A percentile compares a stretch with the other conserved stretches of the same genome.
phyloP scores from a whole-genome alignment of 192 early-diverging fungal genomes.

The Linnemannia hyalina region DNA sequence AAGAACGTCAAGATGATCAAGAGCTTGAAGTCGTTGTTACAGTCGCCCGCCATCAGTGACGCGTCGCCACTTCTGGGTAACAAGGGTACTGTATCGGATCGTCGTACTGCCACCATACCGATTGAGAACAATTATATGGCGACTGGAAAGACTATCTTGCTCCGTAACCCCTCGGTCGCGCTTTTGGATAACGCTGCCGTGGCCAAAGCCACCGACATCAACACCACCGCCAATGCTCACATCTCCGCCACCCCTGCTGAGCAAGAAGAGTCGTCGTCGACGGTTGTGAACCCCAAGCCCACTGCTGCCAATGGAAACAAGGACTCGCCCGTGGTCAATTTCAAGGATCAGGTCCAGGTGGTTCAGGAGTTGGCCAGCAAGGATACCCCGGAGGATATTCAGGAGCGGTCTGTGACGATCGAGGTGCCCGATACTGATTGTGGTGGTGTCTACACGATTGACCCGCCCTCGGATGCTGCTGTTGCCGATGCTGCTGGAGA shows the following conservation, averaged over 20 bases:
- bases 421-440: constrained; percentile 20
- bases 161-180: neutral
- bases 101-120: constrained; percentile 18
- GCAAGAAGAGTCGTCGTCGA: neutral
- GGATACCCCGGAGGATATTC: neutral
- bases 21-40: constrained; percentile 36
- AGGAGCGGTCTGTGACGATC: constrained; percentile 3
- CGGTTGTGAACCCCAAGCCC: neutral
- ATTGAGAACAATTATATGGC: constrained; percentile 37
- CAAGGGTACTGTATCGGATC: neutral
- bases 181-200: constrained; percentile 7
- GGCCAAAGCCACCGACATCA: neutral
- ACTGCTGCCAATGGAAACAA: constrained; percentile 9
- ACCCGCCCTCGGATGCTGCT: neutral
- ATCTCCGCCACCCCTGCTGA: neutral
- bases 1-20: constrained; percentile 47
- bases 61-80: constrained; percentile 21
- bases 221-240: constrained; percentile 9
- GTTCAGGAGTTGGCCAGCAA: constrained; percentile 18
- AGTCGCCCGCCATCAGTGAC: constrained; percentile 31
- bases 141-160: constrained; percentile 53
- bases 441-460: constrained; percentile 10
- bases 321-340: constrained; percentile 26
- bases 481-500: neutral
- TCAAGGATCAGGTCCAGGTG: constrained; percentile 31